Base-by-base conservation (phyloP, 169 alveolate species). In the Theileria annulata region DNA sequence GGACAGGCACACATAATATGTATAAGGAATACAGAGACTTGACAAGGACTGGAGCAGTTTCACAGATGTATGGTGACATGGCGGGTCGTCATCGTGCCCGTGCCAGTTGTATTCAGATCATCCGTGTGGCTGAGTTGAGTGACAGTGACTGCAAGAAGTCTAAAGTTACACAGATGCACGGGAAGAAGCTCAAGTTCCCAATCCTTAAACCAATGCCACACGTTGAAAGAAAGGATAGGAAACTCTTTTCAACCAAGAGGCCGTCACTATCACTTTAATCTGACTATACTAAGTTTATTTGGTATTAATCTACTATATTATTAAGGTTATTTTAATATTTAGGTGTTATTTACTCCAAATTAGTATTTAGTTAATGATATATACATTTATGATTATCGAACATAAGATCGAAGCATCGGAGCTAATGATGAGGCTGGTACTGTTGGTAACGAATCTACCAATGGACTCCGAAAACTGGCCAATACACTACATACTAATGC, bases 1-100 rank as follows among this genome's bases (percentile, higher is more conserved):
- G 99, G 86, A 97, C 99, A 59, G 99, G 98, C 75, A 95, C 97
- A 69, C 99, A 96, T 89, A 97, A 98, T 96, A 98, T 98, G 99
- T 98, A 98, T 96, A 98, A 97, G 93, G 99, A 98, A 94, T 96
- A 88, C 95, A 95, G 99, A 88, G 99, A 96, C 86, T 77, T 95
- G 75, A 87, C 98, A 72, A 92, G 94, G 85, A 92, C 94, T 78
- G 99, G 99, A 37, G 99, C 99, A 37, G 96, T 97, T 66, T 91
- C 99, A 30, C 98, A 98, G 93, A 87, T 98, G 87, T 95, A 95
- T 77, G 95, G 96, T 87, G 99, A 98, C 88, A 95, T 97, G 98
- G 97, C 99, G 17, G 99, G 99, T 47, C 93, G 98, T 63, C 99
- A 98, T 92, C 92, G 99, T 87, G 99, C 99, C 60, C 92, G 94